phyloP scores from a whole-genome alignment of 352 stramenopile genomes.

The Phytopythium chamaehyphon region DNA sequence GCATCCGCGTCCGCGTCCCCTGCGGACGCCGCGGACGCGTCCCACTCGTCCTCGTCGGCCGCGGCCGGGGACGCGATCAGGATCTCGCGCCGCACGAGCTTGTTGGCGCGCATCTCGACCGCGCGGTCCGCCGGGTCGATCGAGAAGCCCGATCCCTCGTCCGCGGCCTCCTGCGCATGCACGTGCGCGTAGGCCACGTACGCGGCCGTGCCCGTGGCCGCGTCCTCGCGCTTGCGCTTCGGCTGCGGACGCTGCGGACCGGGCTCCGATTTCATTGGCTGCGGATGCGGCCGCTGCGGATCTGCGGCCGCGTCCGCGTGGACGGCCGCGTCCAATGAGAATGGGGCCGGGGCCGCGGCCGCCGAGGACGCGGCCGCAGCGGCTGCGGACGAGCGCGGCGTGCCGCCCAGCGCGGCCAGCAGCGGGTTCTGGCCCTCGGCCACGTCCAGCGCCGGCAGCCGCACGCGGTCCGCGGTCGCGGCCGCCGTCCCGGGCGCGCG shows the following conservation, averaged over 20 bases:
- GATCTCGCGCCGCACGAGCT: conserved; percentile 81
- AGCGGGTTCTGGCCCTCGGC: conserved; percentile 50
- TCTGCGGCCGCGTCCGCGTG: not conserved
- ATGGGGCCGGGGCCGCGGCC: too few species aligned
- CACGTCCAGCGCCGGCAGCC: conserved; percentile 20
- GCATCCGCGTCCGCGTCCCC: conserved; percentile 38
- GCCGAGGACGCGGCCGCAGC: conserved; percentile 31
- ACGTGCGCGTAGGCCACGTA: conserved; percentile 72
- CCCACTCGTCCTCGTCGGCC: conserved; percentile 78
- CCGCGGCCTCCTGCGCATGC: conserved; percentile 71
- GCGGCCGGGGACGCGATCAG: conserved; percentile 75
- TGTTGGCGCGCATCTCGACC: conserved; percentile 80
- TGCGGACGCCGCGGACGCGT: conserved; percentile 25
- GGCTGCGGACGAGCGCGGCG: conserved; percentile 29
- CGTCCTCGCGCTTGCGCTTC: conserved; percentile 28
- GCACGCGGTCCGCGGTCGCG: conserved; percentile 7
- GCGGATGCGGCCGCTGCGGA: conserved; percentile 4
- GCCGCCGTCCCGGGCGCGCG: conserved; percentile 12
- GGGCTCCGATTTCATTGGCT: conserved; percentile 5
- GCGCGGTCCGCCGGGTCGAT: conserved; percentile 82
- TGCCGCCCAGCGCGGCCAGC: conserved; percentile 54
- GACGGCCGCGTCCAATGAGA: conserved; percentile 35
- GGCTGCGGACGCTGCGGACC: not conserved
- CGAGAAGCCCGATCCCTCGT: conserved; percentile 82
- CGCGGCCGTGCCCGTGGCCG: too few species aligned